phyloP scores from a whole-genome alignment of 176 grass and related monocot species.

The Hsuehochloa calcarea region DNA sequence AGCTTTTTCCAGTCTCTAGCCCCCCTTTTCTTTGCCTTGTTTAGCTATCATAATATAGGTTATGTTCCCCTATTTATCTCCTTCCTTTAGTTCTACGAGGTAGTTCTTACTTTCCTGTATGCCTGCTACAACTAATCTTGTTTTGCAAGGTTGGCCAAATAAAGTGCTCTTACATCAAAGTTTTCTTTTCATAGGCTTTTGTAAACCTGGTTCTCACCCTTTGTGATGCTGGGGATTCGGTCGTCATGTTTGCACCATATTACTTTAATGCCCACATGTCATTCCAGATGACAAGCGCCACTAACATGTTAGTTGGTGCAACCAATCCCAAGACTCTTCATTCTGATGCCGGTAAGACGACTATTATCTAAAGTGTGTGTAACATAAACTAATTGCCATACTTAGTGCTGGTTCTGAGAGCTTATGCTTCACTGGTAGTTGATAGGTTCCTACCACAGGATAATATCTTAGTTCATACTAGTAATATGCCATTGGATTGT shows the following conservation, averaged over 20 bases:
- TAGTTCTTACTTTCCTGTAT: not conserved
- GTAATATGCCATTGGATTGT: not conserved
- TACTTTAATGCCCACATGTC: conserved; percentile 98
- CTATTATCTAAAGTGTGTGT: not conserved
- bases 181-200: conserved; percentile 65
- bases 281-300: conserved; percentile 97
- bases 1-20: too few species aligned
- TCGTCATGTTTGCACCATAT: conserved; percentile 97
- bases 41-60: not conserved
- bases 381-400: conserved; percentile 8
- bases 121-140: conserved; percentile 11
- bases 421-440: not conserved
- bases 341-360: conserved; percentile 64
- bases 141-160: conserved; percentile 14
- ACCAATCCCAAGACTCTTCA: conserved; percentile 71
- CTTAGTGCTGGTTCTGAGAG: not conserved
- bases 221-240: conserved; percentile 91
- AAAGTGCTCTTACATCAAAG: conserved; percentile 25
- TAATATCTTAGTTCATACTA: not conserved
- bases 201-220: conserved; percentile 90
- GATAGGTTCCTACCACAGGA: not conserved
- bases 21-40: too few species aligned
- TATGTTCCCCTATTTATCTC: not conserved
- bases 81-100: not conserved
- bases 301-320: conserved; percentile 76